phyloP scores from a whole-genome alignment of 768 basidiomycete species.

The Cystobasidium tubakii region DNA sequence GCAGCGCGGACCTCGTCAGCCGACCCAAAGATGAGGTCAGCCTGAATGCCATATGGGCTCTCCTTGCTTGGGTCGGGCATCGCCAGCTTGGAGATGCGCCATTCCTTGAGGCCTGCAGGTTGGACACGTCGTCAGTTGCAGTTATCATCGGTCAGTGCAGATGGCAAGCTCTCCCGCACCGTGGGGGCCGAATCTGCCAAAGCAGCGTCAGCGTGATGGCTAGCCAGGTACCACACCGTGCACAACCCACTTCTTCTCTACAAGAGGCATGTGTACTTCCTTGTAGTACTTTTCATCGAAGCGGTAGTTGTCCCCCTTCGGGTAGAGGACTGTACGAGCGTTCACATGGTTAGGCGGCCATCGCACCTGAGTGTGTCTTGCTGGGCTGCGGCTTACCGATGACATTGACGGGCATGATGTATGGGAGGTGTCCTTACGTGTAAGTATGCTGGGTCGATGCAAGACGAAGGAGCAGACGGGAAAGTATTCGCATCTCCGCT shows the following conservation, averaged over 20 bases:
- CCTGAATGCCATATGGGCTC: constrained; percentile 4
- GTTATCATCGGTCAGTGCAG: background rate
- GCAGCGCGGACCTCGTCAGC: background rate
- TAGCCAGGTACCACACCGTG: background rate
- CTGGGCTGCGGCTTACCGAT: background rate
- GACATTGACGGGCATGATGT: constrained; percentile 2
- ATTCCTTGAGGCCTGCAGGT: background rate
- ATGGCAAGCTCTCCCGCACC: background rate
- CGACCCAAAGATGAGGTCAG: background rate
- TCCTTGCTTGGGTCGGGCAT: background rate
- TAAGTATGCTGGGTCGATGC: background rate
- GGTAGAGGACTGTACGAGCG: constrained; percentile 1
- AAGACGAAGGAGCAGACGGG: background rate
- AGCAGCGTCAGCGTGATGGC: background rate
- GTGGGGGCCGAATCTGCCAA: background rate
- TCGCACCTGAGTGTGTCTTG: background rate
- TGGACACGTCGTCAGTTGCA: background rate
- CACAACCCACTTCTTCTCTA: background rate
- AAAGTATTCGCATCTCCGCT: background rate
- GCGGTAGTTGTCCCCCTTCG: background rate
- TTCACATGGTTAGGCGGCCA: too few species aligned
- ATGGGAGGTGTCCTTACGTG: background rate
- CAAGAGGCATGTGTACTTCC: background rate
- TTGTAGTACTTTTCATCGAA: constrained; percentile 16
- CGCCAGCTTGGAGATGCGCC: constrained; percentile 4